These are phyloP conservation scores for Citrus mangshanensis DNA, from an alignment of 345 rosid genomes.

Conservation along the genomic window DNA sequence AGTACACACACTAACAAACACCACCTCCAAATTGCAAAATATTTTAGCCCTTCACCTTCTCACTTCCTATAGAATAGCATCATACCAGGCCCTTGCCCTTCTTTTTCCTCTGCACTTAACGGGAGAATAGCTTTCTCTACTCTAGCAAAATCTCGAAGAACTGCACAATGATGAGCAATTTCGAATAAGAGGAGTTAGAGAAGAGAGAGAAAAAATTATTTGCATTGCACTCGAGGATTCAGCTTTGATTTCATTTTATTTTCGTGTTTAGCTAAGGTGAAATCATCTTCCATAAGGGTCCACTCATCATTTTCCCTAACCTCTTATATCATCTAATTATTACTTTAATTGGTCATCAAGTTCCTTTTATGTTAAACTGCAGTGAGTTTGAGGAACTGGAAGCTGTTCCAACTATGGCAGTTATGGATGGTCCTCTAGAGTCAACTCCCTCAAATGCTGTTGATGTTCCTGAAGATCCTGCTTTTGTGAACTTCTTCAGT, in stretches of 20 bases:
- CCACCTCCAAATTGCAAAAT: too few relatives aligned
- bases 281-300: not conserved
- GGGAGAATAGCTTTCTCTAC: too few relatives aligned
- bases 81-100: not conserved
- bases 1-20: not conserved
- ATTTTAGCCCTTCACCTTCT: not conserved
- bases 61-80: not conserved
- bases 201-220: not conserved
- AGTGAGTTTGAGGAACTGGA: conserved; percentile 97
- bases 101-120: not conserved
- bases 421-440: too few relatives aligned
- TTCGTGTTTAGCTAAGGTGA: not conserved
- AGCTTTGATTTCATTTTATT: not conserved
- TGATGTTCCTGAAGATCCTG: conserved; percentile 72
- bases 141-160: not conserved
- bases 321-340: not conserved
- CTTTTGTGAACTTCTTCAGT: conserved; percentile 84
- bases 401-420: conserved; percentile 81
- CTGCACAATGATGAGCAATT: not conserved
- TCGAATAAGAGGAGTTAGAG: not conserved
- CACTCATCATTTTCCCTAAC: not conserved
- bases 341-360: not conserved
- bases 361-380: conserved; percentile 16
- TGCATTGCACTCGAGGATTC: not conserved
- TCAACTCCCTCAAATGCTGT: conserved; percentile 31